These are phyloP conservation scores for Colletotrichum tropicale DNA, from an alignment of 2,329 filamentous ascomycete genomes.

Conservation along the genomic window DNA sequence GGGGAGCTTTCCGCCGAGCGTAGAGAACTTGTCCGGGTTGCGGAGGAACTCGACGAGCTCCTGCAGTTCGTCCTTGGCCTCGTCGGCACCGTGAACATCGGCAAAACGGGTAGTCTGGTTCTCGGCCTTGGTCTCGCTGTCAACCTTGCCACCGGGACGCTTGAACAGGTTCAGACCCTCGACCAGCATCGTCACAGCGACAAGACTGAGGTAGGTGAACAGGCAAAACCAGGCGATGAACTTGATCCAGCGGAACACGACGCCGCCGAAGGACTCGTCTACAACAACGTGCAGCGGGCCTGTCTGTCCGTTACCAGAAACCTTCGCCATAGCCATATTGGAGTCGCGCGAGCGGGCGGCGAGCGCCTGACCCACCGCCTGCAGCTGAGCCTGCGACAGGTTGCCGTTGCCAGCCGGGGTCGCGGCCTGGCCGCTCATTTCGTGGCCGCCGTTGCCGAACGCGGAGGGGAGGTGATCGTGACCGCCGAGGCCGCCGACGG, in stretches of 20 bases:
- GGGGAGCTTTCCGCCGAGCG: conserved; percentile 92
- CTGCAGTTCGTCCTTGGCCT: conserved; percentile 97
- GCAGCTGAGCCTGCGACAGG: conserved; percentile 67
- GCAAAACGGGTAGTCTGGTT: conserved; percentile 89
- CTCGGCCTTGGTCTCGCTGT: conserved; percentile 89
- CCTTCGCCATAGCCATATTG: conserved; percentile 62
- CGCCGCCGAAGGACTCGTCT: conserved; percentile 81
- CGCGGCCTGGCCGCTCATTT: conserved; percentile 14
- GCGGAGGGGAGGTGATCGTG: conserved; percentile 11
- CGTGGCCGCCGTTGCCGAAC: conserved; percentile 28
- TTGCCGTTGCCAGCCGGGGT: conserved; percentile 36
- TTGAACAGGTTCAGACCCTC: conserved; percentile 82
- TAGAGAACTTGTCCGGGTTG: conserved; percentile 91
- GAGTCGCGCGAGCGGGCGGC: conserved; percentile 73
- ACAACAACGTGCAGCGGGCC: conserved; percentile 95
- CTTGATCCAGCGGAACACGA: conserved; percentile 90
- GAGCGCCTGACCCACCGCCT: conserved; percentile 82
- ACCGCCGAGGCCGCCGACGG: conserved; percentile 7
- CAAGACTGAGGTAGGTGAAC: conserved; percentile 78
- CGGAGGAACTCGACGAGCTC: conserved; percentile 96
- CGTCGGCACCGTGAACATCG: conserved; percentile 96
- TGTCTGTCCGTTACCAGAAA: conserved; percentile 68
- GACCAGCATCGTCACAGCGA: conserved; percentile 80
- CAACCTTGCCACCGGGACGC: conserved; percentile 74
- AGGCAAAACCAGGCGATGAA: conserved; percentile 82